Percentiles rank a stretch among this genome's conserved stretches.
These are phyloP conservation scores for Coriaria nepalensis DNA, from an alignment of 306 rosid genomes.

Conservation along the genomic window DNA sequence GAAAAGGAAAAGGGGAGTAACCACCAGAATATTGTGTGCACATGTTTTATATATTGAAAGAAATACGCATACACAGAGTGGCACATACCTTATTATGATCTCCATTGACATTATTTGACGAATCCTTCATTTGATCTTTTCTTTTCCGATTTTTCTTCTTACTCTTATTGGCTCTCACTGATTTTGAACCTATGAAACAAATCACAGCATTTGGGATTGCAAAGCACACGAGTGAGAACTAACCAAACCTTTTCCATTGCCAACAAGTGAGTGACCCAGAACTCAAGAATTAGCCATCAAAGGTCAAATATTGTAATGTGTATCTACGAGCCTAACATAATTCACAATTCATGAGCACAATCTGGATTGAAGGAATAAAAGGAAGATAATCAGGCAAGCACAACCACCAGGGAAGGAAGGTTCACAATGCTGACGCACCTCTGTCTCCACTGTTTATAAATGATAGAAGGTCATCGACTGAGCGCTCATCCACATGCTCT, in stretches of 20 bases:
- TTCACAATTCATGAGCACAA: too few species aligned
- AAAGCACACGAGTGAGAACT: slow-evolving; percentile 7
- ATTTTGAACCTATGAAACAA: slow-evolving; percentile 42
- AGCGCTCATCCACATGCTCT: slow-evolving; percentile 71
- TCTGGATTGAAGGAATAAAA: too few species aligned
- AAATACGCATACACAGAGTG: neutral
- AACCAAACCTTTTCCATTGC: neutral
- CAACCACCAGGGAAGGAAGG: neutral
- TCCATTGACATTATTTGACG: slow-evolving; percentile 30
- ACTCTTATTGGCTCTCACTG: slow-evolving; percentile 39
- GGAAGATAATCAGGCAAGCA: too few species aligned
- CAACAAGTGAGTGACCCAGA: too few species aligned
- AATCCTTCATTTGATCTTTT: slow-evolving; percentile 49
- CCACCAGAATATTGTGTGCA: too few species aligned
- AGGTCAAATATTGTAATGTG: too few species aligned
- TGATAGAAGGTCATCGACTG: slow-evolving; percentile 80
- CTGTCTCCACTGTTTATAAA: slow-evolving; percentile 64
- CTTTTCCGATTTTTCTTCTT: slow-evolving; percentile 77
- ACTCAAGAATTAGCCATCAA: too few species aligned
- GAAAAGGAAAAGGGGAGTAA: too few species aligned
- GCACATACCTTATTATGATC: slow-evolving; percentile 36
- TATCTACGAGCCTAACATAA: too few species aligned
- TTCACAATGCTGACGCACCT: slow-evolving; percentile 27
- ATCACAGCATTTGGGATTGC: neutral
- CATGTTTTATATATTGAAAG: too few species aligned